These are phyloP conservation scores for Lactarius evosmus DNA, from an alignment of 768 basidiomycete genomes.

Conservation along the genomic window DNA sequence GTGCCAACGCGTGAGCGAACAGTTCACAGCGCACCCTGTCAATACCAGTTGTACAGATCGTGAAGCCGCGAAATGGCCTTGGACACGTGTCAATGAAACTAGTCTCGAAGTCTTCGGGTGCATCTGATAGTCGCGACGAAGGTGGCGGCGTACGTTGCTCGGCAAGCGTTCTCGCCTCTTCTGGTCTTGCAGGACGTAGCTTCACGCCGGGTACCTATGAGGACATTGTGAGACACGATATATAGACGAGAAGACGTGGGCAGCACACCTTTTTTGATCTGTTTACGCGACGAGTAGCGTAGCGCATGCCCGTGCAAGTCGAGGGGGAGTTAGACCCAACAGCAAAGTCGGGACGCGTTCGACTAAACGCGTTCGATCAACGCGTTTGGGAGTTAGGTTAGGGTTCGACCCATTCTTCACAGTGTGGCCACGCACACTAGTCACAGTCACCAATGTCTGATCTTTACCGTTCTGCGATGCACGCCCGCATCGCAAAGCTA, in stretches of 20 bases:
- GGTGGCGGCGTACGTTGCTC: constrained; percentile 33
- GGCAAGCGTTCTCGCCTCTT: constrained; percentile 27
- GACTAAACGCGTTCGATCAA: background rate
- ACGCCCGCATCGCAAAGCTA: constrained; percentile 71
- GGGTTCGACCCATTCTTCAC: background rate
- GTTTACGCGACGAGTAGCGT: constrained; percentile 47
- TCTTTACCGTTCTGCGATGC: constrained; percentile 73
- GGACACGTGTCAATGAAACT: constrained; percentile 41
- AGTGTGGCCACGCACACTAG: too few species aligned
- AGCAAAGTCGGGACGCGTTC: background rate
- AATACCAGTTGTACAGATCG: constrained; percentile 73
- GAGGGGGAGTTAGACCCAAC: background rate
- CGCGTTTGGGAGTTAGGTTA: background rate
- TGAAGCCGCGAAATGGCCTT: constrained; percentile 61
- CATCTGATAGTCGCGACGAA: constrained; percentile 40
- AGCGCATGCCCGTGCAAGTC: background rate
- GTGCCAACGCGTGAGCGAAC: background rate
- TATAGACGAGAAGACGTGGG: background rate
- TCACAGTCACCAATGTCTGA: constrained; percentile 50
- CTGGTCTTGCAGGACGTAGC: constrained; percentile 59
- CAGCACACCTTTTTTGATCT: constrained; percentile 58
- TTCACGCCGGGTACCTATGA: constrained; percentile 78
- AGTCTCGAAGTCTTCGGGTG: constrained; percentile 26
- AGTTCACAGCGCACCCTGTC: constrained; percentile 60
- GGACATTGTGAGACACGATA: background rate